Percentiles rank a stretch among this genome's conserved stretches.
These are phyloP conservation scores for Rhypophila decipiens DNA, from an alignment of 495 filamentous ascomycete species.

Conservation along the genomic window DNA sequence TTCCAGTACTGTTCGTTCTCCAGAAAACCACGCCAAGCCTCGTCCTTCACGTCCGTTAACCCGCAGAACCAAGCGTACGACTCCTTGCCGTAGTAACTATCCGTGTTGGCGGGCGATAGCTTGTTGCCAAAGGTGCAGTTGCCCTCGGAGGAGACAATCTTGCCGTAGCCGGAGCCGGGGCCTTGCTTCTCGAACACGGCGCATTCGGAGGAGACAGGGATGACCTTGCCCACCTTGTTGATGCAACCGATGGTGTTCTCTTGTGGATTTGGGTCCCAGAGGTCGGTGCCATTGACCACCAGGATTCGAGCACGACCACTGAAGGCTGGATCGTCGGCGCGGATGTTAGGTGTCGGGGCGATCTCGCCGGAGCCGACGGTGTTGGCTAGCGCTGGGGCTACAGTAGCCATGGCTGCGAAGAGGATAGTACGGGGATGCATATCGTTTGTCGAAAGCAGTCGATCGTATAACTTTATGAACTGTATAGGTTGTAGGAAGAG, in stretches of 20 bases:
- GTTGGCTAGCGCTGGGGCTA: no score
- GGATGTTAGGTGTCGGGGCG: neutral
- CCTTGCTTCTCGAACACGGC: conserved; percentile 26
- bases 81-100: conserved; percentile 25
- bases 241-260: conserved; percentile 28
- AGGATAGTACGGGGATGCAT: no score
- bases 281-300: conserved; percentile 22
- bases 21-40: no score
- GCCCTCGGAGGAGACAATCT: conserved; percentile 20
- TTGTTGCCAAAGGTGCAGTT: conserved; percentile 28
- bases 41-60: no score
- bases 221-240: conserved; percentile 17
- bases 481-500: no score
- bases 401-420: neutral
- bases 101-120: conserved; percentile 24
- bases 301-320: conserved; percentile 22
- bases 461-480: no score
- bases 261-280: conserved; percentile 1
- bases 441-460: no score
- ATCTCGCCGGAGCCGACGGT: neutral
- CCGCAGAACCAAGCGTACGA: conserved; percentile 22
- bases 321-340: conserved; percentile 9
- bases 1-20: no score
- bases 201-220: conserved; percentile 15
- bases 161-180: conserved; percentile 15